Evolutionary conservation across 2,329 filamentous ascomycete species (phyloP).

Genomic region (Akanthomyces uredinophilus): DNA sequence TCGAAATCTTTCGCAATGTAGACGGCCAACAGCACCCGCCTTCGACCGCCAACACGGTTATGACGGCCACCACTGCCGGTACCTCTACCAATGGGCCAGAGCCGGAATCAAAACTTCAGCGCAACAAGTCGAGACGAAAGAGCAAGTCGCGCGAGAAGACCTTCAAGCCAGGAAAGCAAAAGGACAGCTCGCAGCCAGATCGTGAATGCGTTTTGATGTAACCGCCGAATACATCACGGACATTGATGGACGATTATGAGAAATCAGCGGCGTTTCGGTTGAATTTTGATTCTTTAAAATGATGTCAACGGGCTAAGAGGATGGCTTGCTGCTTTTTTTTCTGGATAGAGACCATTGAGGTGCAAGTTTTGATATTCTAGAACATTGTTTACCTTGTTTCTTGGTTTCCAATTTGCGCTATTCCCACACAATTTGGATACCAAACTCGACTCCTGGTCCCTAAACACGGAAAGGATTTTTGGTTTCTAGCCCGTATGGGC

Average conservation of each 20-base stretch:
- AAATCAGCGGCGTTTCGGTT: background rate
- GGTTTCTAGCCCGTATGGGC: background rate
- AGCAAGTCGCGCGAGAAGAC: slow-evolving; percentile 35
- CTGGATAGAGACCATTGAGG: background rate
- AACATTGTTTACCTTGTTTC: background rate
- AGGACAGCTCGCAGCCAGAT: slow-evolving; percentile 33
- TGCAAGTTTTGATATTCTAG: background rate
- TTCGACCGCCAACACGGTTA: slow-evolving; percentile 1
- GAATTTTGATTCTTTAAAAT: background rate
- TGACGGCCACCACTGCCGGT: background rate
- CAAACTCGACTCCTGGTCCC: background rate
- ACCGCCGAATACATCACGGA: background rate
- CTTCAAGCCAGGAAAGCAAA: slow-evolving; percentile 28
- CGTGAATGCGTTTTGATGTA: slow-evolving; percentile 47
- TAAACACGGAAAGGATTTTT: background rate
- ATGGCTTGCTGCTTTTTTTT: background rate
- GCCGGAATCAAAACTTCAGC: slow-evolving; percentile 20
- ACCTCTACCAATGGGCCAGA: background rate
- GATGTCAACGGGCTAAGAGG: background rate
- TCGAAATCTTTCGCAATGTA: slow-evolving; percentile 32
- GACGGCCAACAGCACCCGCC: background rate
- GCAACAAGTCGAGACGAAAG: slow-evolving; percentile 31
- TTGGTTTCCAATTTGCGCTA: background rate
- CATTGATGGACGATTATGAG: background rate
- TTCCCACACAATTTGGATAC: slow-evolving; percentile 1